Base-by-base conservation (phyloP, 352 stramenopile species). In the Elongisporangium undulatum region DNA sequence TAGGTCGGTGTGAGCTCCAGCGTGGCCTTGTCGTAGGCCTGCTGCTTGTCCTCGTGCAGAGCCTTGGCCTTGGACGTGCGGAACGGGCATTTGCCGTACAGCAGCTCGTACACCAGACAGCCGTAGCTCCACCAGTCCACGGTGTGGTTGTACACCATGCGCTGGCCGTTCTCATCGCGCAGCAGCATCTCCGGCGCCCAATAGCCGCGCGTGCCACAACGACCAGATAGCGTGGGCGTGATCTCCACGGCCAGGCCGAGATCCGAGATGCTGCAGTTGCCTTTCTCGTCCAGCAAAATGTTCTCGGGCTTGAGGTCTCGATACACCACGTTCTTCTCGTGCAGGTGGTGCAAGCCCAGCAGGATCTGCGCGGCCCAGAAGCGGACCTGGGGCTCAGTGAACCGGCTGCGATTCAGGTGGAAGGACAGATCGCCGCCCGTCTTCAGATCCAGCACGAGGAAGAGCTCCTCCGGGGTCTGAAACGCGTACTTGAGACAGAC, bases 41-140 rank as follows among this genome's bases (percentile, higher is more conserved):
- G 81, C 61, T 93, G 83, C 67, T 96, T 96, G 60, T 95, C 83
- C 34, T 96, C 80, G 24, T 97, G 92, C 64, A 97, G 91, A 29
- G 95, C 93, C 51, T 98, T 89, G 52, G 95, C 94, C 59, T 87
- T 89, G 52, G 98, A 96, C 20, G 96, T 98, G 58, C 94, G 86
- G 69, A 99, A 99, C n/a, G 96, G 97, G 63, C 96, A 99, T 55
- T 93, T 92, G 38, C 97, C 97, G 51, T 94, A 97, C 49, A 99
- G 86, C 62, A 99, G 96, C 74, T 99, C 97, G 66, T 98, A 98
- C 22, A 99, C 72, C 56, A 98, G 88, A 68, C 96, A 99, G 12
- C 97, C 97, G 71, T 98, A 98, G 65, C 91, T 98, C 83, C 97
- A 99, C 94, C 95, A 99, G 79, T 99, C 97, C 13, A 98, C 96